Percentiles rank a stretch among this genome's conserved stretches.
phyloP scores from a whole-genome alignment of 169 alveolate genomes.

The Cryptosporidium ubiquitum region DNA sequence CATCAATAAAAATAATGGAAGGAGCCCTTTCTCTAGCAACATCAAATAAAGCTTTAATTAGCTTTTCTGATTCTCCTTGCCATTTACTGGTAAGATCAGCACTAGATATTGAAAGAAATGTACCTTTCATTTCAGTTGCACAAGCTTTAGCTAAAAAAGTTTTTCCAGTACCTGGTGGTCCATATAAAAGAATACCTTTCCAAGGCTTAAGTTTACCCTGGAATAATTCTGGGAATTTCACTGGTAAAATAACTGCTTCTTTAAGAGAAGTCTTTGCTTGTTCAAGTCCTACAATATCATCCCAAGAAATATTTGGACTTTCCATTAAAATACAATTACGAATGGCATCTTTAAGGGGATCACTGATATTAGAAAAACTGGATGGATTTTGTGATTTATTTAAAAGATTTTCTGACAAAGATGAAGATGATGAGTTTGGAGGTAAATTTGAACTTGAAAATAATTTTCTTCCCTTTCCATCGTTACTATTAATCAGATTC shows the following conservation, averaged over 20 bases:
- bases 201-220: constrained; percentile 90
- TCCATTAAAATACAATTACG: constrained; percentile 85
- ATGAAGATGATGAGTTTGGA: neutral
- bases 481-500: constrained; percentile 4
- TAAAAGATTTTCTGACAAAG: neutral
- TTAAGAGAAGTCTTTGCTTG: constrained; percentile 91
- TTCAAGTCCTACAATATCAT: constrained; percentile 95
- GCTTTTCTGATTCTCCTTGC: constrained; percentile 99
- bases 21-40: constrained; percentile 96
- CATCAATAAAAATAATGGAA: constrained; percentile 98
- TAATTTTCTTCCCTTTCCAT: neutral
- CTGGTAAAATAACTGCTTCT: constrained; percentile 96
- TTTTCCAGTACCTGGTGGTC: constrained; percentile 99
- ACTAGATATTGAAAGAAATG: constrained; percentile 95
- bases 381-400: neutral
- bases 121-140: constrained; percentile 97
- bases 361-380: constrained; percentile 14
- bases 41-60: constrained; percentile 92
- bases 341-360: constrained; percentile 78
- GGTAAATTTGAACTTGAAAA: neutral
- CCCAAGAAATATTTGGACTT: constrained; percentile 94
- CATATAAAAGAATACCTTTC: constrained; percentile 91
- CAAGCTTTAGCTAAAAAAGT: constrained; percentile 99
- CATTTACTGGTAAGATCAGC: constrained; percentile 97
- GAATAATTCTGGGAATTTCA: constrained; percentile 94